phyloP scores from a whole-genome alignment of 139 green algal genomes.

The Chlamydomonas asymmetrica region DNA sequence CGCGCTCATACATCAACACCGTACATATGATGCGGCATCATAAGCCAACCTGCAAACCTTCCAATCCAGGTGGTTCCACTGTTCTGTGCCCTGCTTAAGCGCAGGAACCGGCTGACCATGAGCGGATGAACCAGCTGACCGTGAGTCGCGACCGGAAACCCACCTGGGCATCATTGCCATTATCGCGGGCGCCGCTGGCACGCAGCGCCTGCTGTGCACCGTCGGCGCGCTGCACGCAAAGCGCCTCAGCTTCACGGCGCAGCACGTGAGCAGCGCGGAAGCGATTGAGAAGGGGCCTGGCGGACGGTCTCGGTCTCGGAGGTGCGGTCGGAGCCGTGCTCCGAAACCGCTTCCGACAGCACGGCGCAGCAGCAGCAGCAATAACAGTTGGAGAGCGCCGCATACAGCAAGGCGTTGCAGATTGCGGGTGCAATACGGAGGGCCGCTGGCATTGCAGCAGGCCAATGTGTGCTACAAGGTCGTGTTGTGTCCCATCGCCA shows the following conservation, averaged over 20 bases:
- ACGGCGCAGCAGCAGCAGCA: too few relatives aligned
- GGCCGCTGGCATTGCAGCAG: slow-evolving; percentile 72
- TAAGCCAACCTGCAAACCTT: too few relatives aligned
- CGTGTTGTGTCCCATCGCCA: background rate
- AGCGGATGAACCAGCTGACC: background rate
- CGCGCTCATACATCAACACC: background rate
- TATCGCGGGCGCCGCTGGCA: slow-evolving; percentile 81
- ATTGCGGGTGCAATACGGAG: slow-evolving; percentile 52
- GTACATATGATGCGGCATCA: too few relatives aligned
- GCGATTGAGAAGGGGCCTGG: slow-evolving; percentile 59
- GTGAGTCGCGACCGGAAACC: slow-evolving; percentile 38
- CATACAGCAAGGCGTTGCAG: slow-evolving; percentile 46
- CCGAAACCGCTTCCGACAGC: too few relatives aligned
- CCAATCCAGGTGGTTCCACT: slow-evolving; percentile 39
- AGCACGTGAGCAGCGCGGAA: slow-evolving; percentile 49
- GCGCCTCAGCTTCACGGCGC: slow-evolving; percentile 79
- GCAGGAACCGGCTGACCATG: slow-evolving; percentile 21
- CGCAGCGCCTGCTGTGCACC: slow-evolving; percentile 77
- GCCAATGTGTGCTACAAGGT: slow-evolving; percentile 56
- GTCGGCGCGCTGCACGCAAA: slow-evolving; percentile 73
- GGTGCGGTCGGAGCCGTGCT: background rate
- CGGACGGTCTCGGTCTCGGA: slow-evolving; percentile 47
- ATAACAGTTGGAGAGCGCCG: too few relatives aligned
- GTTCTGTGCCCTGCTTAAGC: slow-evolving; percentile 42
- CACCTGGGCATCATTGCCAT: slow-evolving; percentile 86